phyloP scores from a whole-genome alignment of 257 asterid genomes.

The Scutellaria baicalensis region DNA sequence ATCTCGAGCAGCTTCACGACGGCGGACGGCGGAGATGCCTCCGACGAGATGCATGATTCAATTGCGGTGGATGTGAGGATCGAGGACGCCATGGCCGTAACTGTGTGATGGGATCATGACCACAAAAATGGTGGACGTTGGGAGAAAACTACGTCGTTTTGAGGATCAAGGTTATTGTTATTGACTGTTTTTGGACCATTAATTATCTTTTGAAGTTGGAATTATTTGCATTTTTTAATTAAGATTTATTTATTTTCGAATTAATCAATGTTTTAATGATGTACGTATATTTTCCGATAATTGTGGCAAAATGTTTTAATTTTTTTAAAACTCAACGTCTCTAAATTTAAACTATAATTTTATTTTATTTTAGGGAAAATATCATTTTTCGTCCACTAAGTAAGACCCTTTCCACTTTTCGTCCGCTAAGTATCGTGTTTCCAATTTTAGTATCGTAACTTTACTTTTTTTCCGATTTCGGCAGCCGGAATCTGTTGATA shows the following conservation, averaged over 20 bases:
- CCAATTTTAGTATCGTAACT: too few relatives aligned
- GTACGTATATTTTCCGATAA: not conserved
- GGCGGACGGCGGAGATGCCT: constrained; percentile 1
- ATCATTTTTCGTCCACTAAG: too few relatives aligned
- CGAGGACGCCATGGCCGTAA: constrained; percentile 35
- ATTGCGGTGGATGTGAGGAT: constrained; percentile 32
- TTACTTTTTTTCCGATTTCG: too few relatives aligned
- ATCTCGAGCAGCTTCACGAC: constrained; percentile 36
- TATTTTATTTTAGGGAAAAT: too few relatives aligned
- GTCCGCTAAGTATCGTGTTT: too few relatives aligned
- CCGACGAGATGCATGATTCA: constrained; percentile 29
- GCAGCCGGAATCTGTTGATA: too few relatives aligned
- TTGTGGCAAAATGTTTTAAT: not conserved
- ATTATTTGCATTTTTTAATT: constrained; percentile 1
- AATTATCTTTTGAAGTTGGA: not conserved
- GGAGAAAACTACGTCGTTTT: not conserved
- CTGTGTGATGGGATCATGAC: not conserved
- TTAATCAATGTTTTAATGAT: constrained; percentile 3
- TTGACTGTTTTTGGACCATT: constrained; percentile 28
- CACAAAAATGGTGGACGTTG: not conserved
- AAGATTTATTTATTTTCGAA: constrained; percentile 5
- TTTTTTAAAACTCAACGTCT: too few relatives aligned
- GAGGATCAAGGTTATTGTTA: constrained; percentile 3
- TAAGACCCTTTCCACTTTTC: too few relatives aligned
- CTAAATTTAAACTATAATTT: too few relatives aligned